Percentiles rank a stretch among this genome's conserved stretches.
Evolutionary conservation across 1,284 basidiomycete species (phyloP).

Genomic region (Ustilago loliicola): DNA sequence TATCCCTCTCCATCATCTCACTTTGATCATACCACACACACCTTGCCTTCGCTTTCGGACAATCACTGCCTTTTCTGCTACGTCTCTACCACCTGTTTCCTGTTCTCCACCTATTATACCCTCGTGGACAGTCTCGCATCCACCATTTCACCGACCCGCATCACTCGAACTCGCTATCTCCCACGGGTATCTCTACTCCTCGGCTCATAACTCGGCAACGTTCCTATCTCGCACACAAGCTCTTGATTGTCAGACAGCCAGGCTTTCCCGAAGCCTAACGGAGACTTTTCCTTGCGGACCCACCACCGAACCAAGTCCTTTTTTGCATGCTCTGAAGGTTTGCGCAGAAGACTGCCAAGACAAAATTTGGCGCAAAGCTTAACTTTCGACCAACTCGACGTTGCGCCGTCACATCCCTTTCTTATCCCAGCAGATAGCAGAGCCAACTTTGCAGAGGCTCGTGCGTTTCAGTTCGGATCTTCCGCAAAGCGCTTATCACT

Average conservation of each 20-base stretch:
- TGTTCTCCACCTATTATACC: neutral
- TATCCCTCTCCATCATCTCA: neutral
- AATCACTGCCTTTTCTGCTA: neutral
- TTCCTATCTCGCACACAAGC: slow-evolving; percentile 3
- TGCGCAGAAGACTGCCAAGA: slow-evolving; percentile 4
- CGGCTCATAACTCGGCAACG: neutral
- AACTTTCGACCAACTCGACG: neutral
- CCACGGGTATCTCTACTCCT: neutral
- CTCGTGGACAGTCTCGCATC: neutral
- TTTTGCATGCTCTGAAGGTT: neutral
- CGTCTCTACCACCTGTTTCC: neutral
- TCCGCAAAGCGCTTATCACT: slow-evolving; percentile 5
- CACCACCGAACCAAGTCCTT: slow-evolving; percentile 8
- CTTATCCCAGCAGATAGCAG: slow-evolving; percentile 1
- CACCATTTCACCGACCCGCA: neutral
- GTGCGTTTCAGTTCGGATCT: slow-evolving; percentile 5
- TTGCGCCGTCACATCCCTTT: neutral
- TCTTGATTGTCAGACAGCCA: neutral
- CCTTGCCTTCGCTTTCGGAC: neutral
- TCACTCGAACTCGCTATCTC: neutral
- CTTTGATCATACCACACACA: neutral
- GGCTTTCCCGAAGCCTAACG: neutral
- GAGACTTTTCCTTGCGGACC: slow-evolving; percentile 1
- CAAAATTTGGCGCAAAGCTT: slow-evolving; percentile 1
- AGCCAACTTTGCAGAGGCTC: neutral